Evolutionary conservation across 2,329 filamentous ascomycete species (phyloP).

Genomic region (Cercospora brassicicola): DNA sequence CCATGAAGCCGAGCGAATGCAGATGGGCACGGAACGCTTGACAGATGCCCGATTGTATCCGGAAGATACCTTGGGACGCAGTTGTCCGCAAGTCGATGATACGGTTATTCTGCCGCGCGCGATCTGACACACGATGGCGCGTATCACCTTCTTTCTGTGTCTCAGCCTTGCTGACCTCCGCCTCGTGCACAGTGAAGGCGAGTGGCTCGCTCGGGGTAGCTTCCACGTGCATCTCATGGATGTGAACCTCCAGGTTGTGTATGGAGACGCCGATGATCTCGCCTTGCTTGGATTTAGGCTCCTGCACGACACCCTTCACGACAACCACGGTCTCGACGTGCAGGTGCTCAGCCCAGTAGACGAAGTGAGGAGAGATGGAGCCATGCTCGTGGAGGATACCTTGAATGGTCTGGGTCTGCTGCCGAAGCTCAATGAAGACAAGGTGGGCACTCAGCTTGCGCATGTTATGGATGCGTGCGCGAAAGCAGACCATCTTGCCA

Average conservation of each 20-base stretch:
- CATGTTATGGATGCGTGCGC: constrained; percentile 73
- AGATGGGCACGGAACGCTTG: constrained; percentile 76
- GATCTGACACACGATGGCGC: constrained; percentile 65
- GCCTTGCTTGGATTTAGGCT: constrained; percentile 64
- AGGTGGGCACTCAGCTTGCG: constrained; percentile 78
- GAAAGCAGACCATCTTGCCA: constrained; percentile 65
- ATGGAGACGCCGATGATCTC: constrained; percentile 73
- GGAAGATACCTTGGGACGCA: constrained; percentile 82
- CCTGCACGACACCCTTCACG: constrained; percentile 71
- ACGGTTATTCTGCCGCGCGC: constrained; percentile 73
- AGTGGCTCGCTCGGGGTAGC: constrained; percentile 61
- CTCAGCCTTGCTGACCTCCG: constrained; percentile 61
- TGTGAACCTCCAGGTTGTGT: constrained; percentile 72
- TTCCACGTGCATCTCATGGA: constrained; percentile 65
- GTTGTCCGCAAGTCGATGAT: constrained; percentile 84
- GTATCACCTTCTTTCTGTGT: constrained; percentile 58
- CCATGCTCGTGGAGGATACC: constrained; percentile 70
- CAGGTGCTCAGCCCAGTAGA: constrained; percentile 84
- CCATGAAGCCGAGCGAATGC: constrained; percentile 75
- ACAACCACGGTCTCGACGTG: constrained; percentile 76
- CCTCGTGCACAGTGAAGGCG: constrained; percentile 70
- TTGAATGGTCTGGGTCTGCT: constrained; percentile 80
- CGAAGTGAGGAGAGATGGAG: constrained; percentile 68
- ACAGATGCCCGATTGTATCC: constrained; percentile 77
- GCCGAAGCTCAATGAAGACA: constrained; percentile 82